A percentile compares a stretch with the other conserved stretches of the same genome.
phyloP scores from a whole-genome alignment of 2,329 filamentous ascomycete species.

The Fusarium miscanthi region DNA sequence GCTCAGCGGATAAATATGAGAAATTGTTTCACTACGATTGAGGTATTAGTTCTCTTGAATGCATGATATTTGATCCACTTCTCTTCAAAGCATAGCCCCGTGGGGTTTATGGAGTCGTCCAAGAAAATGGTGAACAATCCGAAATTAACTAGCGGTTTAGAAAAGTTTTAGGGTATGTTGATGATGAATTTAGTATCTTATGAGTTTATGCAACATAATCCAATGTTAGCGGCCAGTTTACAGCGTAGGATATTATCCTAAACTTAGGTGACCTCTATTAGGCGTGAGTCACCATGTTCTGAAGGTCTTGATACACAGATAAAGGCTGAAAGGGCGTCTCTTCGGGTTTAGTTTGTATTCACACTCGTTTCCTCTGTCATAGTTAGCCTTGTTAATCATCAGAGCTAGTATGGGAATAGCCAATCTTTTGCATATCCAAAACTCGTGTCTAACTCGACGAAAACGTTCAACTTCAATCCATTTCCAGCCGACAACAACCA shows the following conservation, averaged over 20 bases:
- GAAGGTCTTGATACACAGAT: background rate
- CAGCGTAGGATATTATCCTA: background rate
- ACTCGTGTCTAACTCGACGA: background rate
- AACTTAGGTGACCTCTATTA: background rate
- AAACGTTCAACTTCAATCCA: background rate
- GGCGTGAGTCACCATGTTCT: background rate
- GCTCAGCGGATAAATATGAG: background rate
- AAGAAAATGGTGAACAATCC: background rate
- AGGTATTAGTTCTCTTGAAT: conserved; percentile 25
- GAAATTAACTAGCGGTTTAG: background rate
- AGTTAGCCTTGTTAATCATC: background rate
- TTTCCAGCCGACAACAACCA: background rate
- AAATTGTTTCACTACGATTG: background rate
- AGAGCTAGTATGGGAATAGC: background rate
- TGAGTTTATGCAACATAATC: background rate
- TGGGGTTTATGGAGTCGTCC: conserved; percentile 2
- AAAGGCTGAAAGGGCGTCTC: background rate
- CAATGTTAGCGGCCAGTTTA: background rate
- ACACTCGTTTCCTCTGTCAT: background rate
- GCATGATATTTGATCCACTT: conserved; percentile 31
- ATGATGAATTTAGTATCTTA: background rate
- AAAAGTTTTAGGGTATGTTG: background rate
- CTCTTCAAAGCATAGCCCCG: background rate
- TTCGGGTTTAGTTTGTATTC: background rate
- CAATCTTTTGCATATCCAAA: background rate